Conservation (phyloP, 2,329 filamentous ascomycete genomes). For the Ceratocystis smalleyi region DNA sequence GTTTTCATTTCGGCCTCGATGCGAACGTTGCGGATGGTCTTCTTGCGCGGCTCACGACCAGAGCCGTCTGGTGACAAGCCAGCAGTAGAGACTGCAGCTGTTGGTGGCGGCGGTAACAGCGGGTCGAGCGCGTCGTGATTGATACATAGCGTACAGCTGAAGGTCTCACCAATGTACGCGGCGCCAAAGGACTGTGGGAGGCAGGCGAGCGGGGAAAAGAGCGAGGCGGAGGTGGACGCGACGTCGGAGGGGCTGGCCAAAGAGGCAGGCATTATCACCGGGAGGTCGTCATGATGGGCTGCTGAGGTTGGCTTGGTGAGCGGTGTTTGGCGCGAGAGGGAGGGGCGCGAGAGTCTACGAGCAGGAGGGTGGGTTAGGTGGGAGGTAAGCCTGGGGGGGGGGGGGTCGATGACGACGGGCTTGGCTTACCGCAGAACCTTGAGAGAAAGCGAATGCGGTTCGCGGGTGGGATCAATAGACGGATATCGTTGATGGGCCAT, state of each 20-base stretch:
- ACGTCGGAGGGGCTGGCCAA: constrained; percentile 1
- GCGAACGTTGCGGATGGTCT: constrained; percentile 56
- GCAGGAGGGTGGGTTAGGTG: neutral
- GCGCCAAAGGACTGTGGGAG: constrained; percentile 56
- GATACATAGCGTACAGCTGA: constrained; percentile 87
- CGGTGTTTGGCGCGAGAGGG: constrained; percentile 55
- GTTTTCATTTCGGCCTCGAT: constrained; percentile 94
- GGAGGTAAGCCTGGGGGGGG: neutral
- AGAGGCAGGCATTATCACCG: constrained; percentile 5
- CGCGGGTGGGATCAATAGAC: constrained; percentile 46
- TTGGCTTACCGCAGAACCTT: constrained; percentile 52
- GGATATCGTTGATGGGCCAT: constrained; percentile 47
- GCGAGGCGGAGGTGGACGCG: constrained; percentile 1
- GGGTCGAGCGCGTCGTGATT: constrained; percentile 55
- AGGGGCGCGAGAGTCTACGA: constrained; percentile 62
- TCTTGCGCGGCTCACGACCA: constrained; percentile 21
- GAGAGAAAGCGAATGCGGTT: constrained; percentile 63
- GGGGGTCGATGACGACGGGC: neutral
- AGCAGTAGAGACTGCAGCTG: constrained; percentile 8
- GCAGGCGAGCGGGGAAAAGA: constrained; percentile 14
- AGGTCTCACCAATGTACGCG: constrained; percentile 88
- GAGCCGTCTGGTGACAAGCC: constrained; percentile 10
- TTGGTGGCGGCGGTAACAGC: constrained; percentile 18
- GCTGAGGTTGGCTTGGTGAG: constrained; percentile 27
- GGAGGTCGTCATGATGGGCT: constrained; percentile 21